Evolutionary conservation across 768 basidiomycete genomes (phyloP), one percentile per base, ranked within the genome.

Genomic region (Pisolithus orientalis): DNA sequence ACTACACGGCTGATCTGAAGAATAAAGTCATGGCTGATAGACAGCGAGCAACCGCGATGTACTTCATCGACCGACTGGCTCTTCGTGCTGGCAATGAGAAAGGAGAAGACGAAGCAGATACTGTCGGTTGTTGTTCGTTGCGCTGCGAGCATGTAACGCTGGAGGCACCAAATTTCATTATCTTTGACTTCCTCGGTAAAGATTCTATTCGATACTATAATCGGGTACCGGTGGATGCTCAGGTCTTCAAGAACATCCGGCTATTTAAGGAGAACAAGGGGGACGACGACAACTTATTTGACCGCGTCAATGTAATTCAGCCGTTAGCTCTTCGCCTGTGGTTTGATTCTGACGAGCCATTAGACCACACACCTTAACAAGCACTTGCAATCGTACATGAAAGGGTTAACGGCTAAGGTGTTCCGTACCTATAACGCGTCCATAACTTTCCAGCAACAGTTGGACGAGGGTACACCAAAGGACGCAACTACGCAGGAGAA

Each of bases 371-470:
- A 76, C 7, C 72, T 99, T 53, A 99, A 99, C 74, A 94, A 94
- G 66, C 93, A 98, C 68, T 77, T 99, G 54, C 82, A 81, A 43
- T 82, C 80, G 28, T 93, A 95, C 68, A 99, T 98, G 96, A 90
- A 94, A 56, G 96, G 96, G 16, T 79, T 99, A 27, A 95, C 96
- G 0, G 96, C 96, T 53, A 99, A 99, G 68, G 96, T 99, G 27
- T 99, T 99, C 78, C 95, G 96, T 92, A 99, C 96, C 48, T 99
- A 90, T 75, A 99, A 99, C 63, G 96, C 96, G 24, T 98, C 96
- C 25, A 84, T 83, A 65, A 96, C 95, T 2, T 96, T 98, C 76
- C 93, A 98, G 65, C 77, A 88, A 43, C 84, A 95, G 56, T 74
- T 98, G 54, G 90, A 94, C 59, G 78, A 84, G 56, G 80, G 81